Evolutionary conservation across 371 early-diverging fungal species (phyloP).

Genomic region (Cladochytrium tenue): DNA sequence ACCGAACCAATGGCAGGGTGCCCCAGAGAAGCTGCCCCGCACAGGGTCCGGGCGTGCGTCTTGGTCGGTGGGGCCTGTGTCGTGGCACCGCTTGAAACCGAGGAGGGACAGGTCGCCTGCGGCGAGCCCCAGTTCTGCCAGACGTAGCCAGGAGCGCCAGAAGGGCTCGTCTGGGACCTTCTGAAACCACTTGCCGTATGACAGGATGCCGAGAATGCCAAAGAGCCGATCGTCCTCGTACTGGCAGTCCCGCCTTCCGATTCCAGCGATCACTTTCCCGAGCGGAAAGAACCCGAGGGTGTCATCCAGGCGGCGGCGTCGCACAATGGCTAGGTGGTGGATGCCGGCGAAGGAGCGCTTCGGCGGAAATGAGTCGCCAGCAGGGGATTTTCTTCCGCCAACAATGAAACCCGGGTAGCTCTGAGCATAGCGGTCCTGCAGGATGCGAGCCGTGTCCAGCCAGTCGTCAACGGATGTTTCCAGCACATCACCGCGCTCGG

Average conservation of each 20-base stretch:
- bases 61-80: background rate
- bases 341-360: background rate
- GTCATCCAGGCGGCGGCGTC: background rate
- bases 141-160: background rate
- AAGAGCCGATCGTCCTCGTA: background rate
- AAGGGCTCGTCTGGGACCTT: background rate
- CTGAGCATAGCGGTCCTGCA: background rate
- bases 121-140: background rate
- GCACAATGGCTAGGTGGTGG: background rate
- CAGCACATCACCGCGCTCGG: background rate
- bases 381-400: background rate
- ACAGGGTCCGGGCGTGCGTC: background rate
- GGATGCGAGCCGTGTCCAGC: background rate
- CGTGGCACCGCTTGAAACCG: background rate
- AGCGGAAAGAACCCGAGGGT: background rate
- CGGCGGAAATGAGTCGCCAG: background rate
- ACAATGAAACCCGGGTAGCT: background rate
- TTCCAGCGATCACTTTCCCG: background rate
- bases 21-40: background rate
- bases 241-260: background rate
- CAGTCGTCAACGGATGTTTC: background rate
- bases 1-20: background rate
- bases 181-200: background rate
- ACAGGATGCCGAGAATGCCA: slow-evolving; percentile 1
- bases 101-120: background rate